Evolutionary conservation across 495 filamentous ascomycete genomes (phyloP), one percentile per base, ranked within the genome.

Genomic region (Aspergillus panamensis): DNA sequence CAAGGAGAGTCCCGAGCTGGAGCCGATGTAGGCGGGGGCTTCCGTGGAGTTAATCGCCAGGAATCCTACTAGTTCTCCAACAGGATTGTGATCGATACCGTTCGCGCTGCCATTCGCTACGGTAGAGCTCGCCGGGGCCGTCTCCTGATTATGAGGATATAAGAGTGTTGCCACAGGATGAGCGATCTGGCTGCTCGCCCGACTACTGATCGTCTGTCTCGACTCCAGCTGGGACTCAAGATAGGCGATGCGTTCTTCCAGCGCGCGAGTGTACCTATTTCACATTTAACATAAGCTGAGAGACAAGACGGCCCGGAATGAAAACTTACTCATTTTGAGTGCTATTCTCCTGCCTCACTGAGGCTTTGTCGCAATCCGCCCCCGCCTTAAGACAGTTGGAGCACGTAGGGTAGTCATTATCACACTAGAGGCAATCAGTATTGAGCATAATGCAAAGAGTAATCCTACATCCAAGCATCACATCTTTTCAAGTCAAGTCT

Each of bases 31-130:
- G 32, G 77, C 77, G 14, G 76, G 76, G 7, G 78, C 75, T 55
- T 80, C 78, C 7, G 71, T 69, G 5, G 71, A 69, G 58, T 73
- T 79, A 25, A 82, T 66, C 9, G 78, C 76, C 35, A 82, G 69
- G 29, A 82, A 76, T 7, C 78, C 78, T 8, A 80, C 78, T 29
- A 80, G 71, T 53, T 82, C 78, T 1, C 77, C 77, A n/a, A 81
- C 69, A 12, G 74, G 73, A 53, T 77, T 76, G 35, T 71, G 73
- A 51, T 73, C 71, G 3, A 71, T 53, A 1, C 67, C 69, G 4
- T 66, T 65, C 2, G 47, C 55, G 25, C n/a, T 58, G 1, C 48
- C 48, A 40, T 45, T 50, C 8, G 37, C 30, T 33, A 33, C 55
- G 8, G 65, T 51, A 20, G 65, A 37, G 47, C 60, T 21, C 33